These are phyloP conservation scores for Singerocomus inundabilis DNA, from an alignment of 1,284 basidiomycete genomes.

Conservation along the genomic window DNA sequence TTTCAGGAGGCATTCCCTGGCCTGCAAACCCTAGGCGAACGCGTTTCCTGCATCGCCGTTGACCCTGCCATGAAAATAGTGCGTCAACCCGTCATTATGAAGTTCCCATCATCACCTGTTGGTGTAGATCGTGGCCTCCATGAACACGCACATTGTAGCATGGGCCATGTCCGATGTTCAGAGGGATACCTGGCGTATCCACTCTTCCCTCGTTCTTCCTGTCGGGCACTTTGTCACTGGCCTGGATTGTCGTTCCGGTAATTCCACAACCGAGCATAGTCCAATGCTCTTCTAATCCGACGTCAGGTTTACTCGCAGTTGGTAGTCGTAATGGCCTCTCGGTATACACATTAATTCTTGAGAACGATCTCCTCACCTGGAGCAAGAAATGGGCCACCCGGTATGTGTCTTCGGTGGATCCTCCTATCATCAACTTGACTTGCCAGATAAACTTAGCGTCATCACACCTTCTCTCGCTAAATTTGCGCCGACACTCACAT, in stretches of 20 bases:
- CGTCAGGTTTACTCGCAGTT: conserved; percentile 66
- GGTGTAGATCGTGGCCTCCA: not conserved
- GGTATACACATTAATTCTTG: conserved; percentile 70
- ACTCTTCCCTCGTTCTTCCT: conserved; percentile 69
- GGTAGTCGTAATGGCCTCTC: conserved; percentile 58
- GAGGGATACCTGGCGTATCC: conserved; percentile 64
- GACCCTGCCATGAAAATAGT: conserved; percentile 78
- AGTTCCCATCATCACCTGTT: conserved; percentile 10
- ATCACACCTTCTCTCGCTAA: conserved; percentile 50
- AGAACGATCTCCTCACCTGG: conserved; percentile 80
- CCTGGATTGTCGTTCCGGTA: conserved; percentile 72
- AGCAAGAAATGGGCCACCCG: conserved; percentile 65
- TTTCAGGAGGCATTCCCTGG: conserved; percentile 78
- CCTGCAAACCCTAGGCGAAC: conserved; percentile 41
- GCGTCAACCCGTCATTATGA: conserved; percentile 31
- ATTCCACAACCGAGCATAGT: conserved; percentile 1
- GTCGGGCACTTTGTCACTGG: conserved; percentile 54
- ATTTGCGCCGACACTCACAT: conserved; percentile 73
- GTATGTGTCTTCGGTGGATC: conserved; percentile 40
- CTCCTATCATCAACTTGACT: conserved; percentile 11
- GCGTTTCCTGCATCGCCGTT: conserved; percentile 61
- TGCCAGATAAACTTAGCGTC: conserved; percentile 36
- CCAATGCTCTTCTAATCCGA: conserved; percentile 14
- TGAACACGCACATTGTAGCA: too few species aligned
- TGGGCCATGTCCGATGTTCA: too few species aligned